Percentiles rank a stretch among this genome's conserved stretches.
Conservation (phyloP, 495 filamentous ascomycete species). For the Penicillium parvum region DNA sequence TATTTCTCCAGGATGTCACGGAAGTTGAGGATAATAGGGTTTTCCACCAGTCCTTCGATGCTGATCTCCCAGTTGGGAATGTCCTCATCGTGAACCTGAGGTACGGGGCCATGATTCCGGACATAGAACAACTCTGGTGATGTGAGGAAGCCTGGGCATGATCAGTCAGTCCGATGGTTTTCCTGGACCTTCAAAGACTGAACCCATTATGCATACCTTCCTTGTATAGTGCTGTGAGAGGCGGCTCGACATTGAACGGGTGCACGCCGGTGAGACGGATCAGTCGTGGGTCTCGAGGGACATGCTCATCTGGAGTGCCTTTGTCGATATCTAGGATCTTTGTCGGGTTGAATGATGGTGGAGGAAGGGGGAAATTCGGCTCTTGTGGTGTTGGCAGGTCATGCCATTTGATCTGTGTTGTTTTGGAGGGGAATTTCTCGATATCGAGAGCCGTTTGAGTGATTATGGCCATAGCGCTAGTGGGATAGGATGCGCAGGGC, state of each 20-base stretch:
- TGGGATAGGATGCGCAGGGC: neutral
- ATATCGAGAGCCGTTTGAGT: conserved; percentile 16
- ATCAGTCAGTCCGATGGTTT: no score
- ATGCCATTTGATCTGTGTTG: conserved; percentile 25
- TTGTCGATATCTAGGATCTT: conserved; percentile 69
- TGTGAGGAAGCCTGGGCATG: conserved; percentile 75
- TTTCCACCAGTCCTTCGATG: conserved; percentile 81
- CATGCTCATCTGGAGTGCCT: conserved; percentile 79
- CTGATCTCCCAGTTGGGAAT: conserved; percentile 80
- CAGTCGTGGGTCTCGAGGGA: conserved; percentile 79
- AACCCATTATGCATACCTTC: conserved; percentile 51
- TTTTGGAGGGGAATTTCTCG: conserved; percentile 19
- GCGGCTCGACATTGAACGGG: conserved; percentile 92
- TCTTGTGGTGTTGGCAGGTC: conserved; percentile 26
- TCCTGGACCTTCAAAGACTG: no score
- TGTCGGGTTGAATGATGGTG: conserved; percentile 56
- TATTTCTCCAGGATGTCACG: conserved; percentile 71
- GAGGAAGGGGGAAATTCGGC: conserved; percentile 63
- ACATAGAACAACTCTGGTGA: conserved; percentile 93
- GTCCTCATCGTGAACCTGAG: conserved; percentile 65
- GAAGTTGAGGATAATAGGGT: conserved; percentile 68
- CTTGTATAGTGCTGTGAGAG: conserved; percentile 73
- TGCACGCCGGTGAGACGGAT: conserved; percentile 89
- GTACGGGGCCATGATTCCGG: conserved; percentile 90
- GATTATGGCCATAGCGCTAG: conserved; percentile 27